Base-by-base conservation (phyloP, 108 stramenopile genomes). In the Cyclotella cryptica region DNA sequence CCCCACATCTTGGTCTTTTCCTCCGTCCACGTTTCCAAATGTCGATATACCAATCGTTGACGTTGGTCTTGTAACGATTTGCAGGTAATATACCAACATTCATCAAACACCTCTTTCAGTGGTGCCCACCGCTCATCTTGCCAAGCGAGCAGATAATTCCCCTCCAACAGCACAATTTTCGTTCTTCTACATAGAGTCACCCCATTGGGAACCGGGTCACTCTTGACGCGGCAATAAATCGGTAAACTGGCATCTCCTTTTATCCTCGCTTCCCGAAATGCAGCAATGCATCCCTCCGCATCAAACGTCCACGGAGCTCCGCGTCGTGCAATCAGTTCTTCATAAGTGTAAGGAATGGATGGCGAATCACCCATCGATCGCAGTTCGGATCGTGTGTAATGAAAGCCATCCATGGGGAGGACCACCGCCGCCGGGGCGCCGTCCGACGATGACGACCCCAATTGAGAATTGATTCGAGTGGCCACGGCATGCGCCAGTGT, bases 241-340 rank as follows among this genome's bases (percentile, higher is more conserved):
- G 92, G 89, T 27, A 90, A 74, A 22, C 45, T 78, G 17, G 79
- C 87, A 19, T 54, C 53, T 14, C 84, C 87, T 12, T 74, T 29
- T 18, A 52, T 18, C 24, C 88, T 66, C 6, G 87, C 87, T 7
- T 60, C 52, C 13, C 52, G 53, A 14, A 93, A 78, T 29, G 79
- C 85, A 0, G 45, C 22, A 18, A 74, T 52, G 61, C 87, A 77
- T 3, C 63, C 62, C 46, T 87, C 80, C 17, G 85, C 86, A 77
- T 93, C 88, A 62, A 93, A 93, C 0, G 90, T 93, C 86, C 87
- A 90, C 0, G 90, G 88, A 22, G 92, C 88, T 14, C 92, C 90
- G 21, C 90, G 78, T 19, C 89, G 73, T 26, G 74, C 84, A 51
- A 84, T 29, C 13, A 78, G 69, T 18, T 81, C 67, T 26, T 86